Evolutionary conservation across 164 flowering plant species (phyloP).

Genomic region (Warburgia ugandensis): DNA sequence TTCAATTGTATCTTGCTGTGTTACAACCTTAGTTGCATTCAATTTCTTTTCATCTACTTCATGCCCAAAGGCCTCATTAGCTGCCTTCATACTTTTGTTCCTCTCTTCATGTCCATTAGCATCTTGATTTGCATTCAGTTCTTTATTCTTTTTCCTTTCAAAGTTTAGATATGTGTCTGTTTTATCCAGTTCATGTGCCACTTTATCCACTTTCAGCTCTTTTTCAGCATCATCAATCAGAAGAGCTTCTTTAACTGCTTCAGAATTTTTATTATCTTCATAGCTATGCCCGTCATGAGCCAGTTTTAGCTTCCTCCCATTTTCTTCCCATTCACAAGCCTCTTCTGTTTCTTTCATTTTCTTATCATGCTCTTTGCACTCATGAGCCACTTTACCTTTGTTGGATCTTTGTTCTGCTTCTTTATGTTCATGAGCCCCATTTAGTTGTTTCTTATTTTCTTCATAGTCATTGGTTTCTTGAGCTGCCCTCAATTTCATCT

Average conservation of each 20-base stretch:
- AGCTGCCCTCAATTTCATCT: conserved; percentile 19
- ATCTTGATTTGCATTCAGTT: conserved; percentile 5
- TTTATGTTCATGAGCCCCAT: no score
- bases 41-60: conserved; percentile 15
- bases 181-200: conserved; percentile 10
- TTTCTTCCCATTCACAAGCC: conserved; percentile 9
- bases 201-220: conserved; percentile 14
- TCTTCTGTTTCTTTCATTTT: conserved; percentile 10
- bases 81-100: conserved; percentile 8
- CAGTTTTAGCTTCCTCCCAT: conserved; percentile 8
- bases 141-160: conserved; percentile 2
- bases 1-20: background rate
- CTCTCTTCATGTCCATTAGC: conserved; percentile 9
- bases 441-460: conserved; percentile 21
- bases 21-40: conserved; percentile 7
- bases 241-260: background rate
- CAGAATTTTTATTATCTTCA: background rate
- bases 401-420: conserved; percentile 18
- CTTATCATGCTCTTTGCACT: conserved; percentile 13
- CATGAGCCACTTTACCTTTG: conserved; percentile 11
- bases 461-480: conserved; percentile 27
- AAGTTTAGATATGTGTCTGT: conserved; percentile 4
- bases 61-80: background rate
- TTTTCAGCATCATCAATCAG: conserved; percentile 4
- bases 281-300: conserved; percentile 10